These are phyloP conservation scores for Tylopilus sp. DNA, from an alignment of 1,284 basidiomycete genomes.

Conservation along the genomic window DNA sequence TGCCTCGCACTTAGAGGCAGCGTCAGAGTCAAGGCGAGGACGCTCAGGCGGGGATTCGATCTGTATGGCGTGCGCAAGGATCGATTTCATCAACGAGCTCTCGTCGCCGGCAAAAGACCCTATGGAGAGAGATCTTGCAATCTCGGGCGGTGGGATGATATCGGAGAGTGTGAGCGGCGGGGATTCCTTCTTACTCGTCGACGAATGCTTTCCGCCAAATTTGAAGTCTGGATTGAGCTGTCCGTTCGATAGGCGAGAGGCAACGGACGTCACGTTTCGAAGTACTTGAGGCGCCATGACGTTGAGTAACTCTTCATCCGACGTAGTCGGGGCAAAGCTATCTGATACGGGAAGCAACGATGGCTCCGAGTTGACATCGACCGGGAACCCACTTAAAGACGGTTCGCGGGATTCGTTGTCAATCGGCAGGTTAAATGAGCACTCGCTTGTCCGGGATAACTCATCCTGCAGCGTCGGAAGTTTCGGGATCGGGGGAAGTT, in stretches of 20 bases:
- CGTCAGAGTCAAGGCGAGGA: constrained; percentile 45
- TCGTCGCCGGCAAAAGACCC: constrained; percentile 49
- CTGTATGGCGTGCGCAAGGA: constrained; percentile 49
- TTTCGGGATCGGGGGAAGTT: constrained; percentile 44
- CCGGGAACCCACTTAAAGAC: constrained; percentile 16
- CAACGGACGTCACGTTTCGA: constrained; percentile 37
- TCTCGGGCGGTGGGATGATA: constrained; percentile 65
- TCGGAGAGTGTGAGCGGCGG: constrained; percentile 58
- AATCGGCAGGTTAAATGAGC: constrained; percentile 20
- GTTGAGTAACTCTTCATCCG: constrained; percentile 25
- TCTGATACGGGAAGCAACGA: constrained; percentile 23
- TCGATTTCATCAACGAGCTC: constrained; percentile 58
- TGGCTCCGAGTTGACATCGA: constrained; percentile 24
- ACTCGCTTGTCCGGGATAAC: constrained; percentile 22
- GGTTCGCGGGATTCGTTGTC: constrained; percentile 20
- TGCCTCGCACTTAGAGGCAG: constrained; percentile 39
- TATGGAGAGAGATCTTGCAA: constrained; percentile 50
- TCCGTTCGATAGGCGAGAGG: constrained; percentile 57
- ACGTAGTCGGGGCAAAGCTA: constrained; percentile 13
- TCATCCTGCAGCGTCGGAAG: constrained; percentile 29
- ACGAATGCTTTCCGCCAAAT: constrained; percentile 59
- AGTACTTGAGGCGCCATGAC: constrained; percentile 26
- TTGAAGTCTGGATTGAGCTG: constrained; percentile 67
- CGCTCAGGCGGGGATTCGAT: constrained; percentile 37
- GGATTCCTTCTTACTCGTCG: constrained; percentile 14